phyloP scores from a whole-genome alignment of 495 filamentous ascomycete genomes.

The Penicillium salamii region DNA sequence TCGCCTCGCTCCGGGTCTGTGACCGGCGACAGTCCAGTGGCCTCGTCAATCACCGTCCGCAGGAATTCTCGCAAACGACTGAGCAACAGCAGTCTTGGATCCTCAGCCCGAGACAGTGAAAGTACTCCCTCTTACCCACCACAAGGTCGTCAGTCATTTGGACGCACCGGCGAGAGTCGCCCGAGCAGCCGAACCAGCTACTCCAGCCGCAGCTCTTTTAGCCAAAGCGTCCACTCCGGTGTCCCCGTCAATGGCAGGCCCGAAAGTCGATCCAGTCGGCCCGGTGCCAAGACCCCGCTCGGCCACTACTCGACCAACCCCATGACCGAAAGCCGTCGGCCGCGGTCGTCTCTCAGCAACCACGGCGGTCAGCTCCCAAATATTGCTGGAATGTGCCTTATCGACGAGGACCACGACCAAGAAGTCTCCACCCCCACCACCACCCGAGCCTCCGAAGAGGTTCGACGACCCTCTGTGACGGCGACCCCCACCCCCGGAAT shows the following conservation, averaged over 20 bases:
- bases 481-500: conserved; percentile 24
- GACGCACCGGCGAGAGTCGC: conserved; percentile 43
- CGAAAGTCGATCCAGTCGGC: conserved; percentile 69
- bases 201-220: conserved; percentile 44
- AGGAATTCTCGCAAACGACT: conserved; percentile 65
- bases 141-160: conserved; percentile 50
- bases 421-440: conserved; percentile 37
- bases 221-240: conserved; percentile 37
- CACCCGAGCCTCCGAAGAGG: conserved; percentile 23
- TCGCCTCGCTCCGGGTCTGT: conserved; percentile 64
- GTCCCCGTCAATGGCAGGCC: conserved; percentile 38
- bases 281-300: conserved; percentile 61
- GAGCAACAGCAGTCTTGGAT: conserved; percentile 58
- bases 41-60: conserved; percentile 73
- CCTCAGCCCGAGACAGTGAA: conserved; percentile 50
- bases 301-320: conserved; percentile 49
- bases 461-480: conserved; percentile 38
- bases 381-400: conserved; percentile 39
- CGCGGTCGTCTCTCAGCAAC: conserved; percentile 48
- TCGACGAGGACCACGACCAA: conserved; percentile 40
- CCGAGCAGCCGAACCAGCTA: conserved; percentile 48
- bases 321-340: conserved; percentile 44
- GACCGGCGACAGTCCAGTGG: conserved; percentile 55
- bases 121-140: conserved; percentile 43
- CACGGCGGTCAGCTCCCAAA: conserved; percentile 31